Evolutionary conservation across 129 eudicot species (phyloP).

Genomic region (Mikania micrantha): DNA sequence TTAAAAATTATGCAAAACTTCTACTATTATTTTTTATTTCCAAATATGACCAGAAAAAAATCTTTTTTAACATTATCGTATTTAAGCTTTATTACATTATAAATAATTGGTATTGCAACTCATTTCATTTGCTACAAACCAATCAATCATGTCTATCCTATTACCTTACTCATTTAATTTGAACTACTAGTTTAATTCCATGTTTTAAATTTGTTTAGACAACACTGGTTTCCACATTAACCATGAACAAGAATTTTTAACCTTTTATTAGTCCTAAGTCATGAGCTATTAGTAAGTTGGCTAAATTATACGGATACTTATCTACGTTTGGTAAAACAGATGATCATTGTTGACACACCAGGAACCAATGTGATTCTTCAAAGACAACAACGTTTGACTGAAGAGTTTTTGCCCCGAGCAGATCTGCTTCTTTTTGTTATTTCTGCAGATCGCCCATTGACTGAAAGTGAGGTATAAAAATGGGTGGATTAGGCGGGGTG

Average conservation of each 20-base stretch:
- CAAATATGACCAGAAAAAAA: background rate
- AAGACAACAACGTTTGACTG: slow-evolving; percentile 92
- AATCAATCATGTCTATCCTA: background rate
- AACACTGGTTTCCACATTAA: background rate
- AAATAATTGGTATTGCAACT: background rate
- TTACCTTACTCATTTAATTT: background rate
- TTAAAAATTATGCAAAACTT: background rate
- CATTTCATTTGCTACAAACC: background rate
- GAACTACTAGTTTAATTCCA: background rate
- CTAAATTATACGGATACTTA: too few relatives aligned
- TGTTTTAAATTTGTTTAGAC: background rate
- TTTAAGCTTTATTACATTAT: background rate
- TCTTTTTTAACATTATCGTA: background rate
- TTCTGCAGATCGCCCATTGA: slow-evolving; percentile 96
- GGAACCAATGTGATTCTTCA: slow-evolving; percentile 99
- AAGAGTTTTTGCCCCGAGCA: slow-evolving; percentile 98
- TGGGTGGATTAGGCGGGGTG: background rate
- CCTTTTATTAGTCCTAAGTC: background rate
- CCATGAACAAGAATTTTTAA: background rate
- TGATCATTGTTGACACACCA: slow-evolving; percentile 93
- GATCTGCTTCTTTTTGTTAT: slow-evolving; percentile 89
- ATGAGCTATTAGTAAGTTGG: background rate
- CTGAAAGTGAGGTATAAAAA: slow-evolving; percentile 81
- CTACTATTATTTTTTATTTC: background rate
- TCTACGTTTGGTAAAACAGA: slow-evolving; percentile 36